Evolutionary conservation across 139 green algal species (phyloP).

Genomic region (Parachlorella kessleri): DNA sequence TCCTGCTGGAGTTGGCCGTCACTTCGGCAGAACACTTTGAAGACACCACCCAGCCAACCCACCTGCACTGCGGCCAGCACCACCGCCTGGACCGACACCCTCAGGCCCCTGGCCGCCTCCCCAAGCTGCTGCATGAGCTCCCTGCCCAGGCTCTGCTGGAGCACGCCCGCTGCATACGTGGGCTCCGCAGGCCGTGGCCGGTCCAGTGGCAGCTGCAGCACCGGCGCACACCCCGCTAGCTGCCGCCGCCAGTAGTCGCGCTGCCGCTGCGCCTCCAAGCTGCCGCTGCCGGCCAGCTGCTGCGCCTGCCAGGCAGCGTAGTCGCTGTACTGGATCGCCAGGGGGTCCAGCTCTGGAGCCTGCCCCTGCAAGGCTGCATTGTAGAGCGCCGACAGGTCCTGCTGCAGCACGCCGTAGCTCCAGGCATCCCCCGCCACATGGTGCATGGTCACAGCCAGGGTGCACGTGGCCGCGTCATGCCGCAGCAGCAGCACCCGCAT

Average conservation of each 20-base stretch:
- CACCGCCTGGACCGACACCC: neutral
- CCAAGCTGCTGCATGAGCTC: neutral
- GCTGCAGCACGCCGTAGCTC: neutral
- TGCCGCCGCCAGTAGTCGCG: conserved; percentile 17
- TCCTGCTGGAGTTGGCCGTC: too few relatives aligned
- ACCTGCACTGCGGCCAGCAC: conserved; percentile 2
- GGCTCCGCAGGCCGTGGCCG: conserved; percentile 4
- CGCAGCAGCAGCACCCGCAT: neutral
- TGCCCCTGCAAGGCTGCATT: neutral
- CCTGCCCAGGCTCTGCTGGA: neutral
- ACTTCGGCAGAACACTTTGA: too few relatives aligned
- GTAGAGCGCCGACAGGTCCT: neutral
- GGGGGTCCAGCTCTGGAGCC: neutral
- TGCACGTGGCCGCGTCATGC: too few relatives aligned
- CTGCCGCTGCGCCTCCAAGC: neutral
- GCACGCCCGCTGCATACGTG: neutral
- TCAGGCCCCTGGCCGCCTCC: neutral
- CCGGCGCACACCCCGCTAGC: neutral
- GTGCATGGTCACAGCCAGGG: neutral
- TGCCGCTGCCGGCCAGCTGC: neutral
- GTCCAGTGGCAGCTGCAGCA: conserved; percentile 17
- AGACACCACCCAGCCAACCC: too few relatives aligned
- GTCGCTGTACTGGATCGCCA: conserved; percentile 15
- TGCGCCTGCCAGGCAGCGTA: conserved; percentile 19
- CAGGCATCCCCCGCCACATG: neutral